These are phyloP conservation scores for Asterionellopsis glacialis DNA, from an alignment of 108 stramenopile genomes.

Conservation along the genomic window DNA sequence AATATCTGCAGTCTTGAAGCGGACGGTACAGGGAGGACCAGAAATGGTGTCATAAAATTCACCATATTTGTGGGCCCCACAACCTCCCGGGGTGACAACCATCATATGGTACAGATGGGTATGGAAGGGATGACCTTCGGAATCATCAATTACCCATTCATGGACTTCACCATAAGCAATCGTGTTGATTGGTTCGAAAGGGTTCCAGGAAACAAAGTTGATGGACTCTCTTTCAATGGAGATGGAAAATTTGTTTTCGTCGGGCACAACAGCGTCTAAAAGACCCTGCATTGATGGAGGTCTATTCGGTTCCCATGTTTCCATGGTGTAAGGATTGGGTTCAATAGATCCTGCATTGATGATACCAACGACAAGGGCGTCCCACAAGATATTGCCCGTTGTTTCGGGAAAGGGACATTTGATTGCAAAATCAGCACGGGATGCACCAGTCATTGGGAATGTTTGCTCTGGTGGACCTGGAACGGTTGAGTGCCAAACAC, in stretches of 20 bases:
- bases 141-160: constrained; percentile 31
- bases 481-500: constrained; percentile 30
- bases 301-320: constrained; percentile 14
- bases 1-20: constrained; percentile 28
- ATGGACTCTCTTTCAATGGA: constrained; percentile 17
- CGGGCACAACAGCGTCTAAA: background rate
- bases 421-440: constrained; percentile 41
- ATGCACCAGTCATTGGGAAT: constrained; percentile 30
- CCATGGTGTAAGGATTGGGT: background rate
- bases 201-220: constrained; percentile 25
- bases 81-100: constrained; percentile 34
- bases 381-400: background rate
- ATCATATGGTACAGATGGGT: constrained; percentile 47
- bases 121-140: constrained; percentile 38
- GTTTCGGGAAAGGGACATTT: constrained; percentile 14
- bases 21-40: constrained; percentile 28
- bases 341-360: background rate
- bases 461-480: background rate
- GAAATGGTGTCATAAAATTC: constrained; percentile 47
- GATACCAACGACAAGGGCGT: background rate
- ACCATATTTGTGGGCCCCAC: constrained; percentile 35
- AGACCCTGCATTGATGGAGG: constrained; percentile 25
- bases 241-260: constrained; percentile 18
- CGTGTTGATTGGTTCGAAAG: constrained; percentile 11
- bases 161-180: constrained; percentile 24